Evolutionary conservation across 192 early-diverging fungal genomes (phyloP).

Genomic region (Linnemannia elongata): DNA sequence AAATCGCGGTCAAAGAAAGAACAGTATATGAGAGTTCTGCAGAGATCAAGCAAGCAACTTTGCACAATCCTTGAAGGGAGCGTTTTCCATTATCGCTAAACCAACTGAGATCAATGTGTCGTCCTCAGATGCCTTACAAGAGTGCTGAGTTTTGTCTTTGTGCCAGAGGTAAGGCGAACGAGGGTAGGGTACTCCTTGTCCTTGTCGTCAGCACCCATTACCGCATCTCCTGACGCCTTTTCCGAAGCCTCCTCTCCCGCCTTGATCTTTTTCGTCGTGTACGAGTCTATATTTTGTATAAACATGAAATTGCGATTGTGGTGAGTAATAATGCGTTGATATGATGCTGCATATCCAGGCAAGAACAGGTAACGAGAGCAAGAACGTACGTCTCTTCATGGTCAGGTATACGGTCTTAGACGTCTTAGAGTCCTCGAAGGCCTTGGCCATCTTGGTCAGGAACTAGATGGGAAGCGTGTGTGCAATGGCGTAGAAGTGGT

Average conservation of each 20-base stretch:
- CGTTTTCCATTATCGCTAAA: too few relatives aligned
- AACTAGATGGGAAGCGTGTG: conserved; percentile 17
- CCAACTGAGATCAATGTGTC: too few relatives aligned
- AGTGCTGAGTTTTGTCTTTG: conserved; percentile 41
- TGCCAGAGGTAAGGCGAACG: conserved; percentile 37
- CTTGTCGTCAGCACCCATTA: conserved; percentile 30
- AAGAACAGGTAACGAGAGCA: background rate
- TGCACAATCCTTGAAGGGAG: too few relatives aligned
- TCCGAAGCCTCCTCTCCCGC: conserved; percentile 28
- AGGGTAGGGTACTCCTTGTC: conserved; percentile 51
- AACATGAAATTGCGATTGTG: background rate
- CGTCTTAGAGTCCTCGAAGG: conserved; percentile 52
- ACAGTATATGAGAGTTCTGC: background rate
- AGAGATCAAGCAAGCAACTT: background rate
- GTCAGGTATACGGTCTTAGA: conserved; percentile 46
- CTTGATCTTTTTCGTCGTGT: conserved; percentile 48
- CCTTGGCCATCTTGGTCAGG: conserved; percentile 50
- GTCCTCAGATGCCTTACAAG: conserved; percentile 18
- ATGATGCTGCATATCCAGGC: too few relatives aligned
- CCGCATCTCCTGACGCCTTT: conserved; percentile 30
- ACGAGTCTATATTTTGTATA: conserved; percentile 8
- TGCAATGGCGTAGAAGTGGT: background rate
- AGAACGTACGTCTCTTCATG: conserved; percentile 48
- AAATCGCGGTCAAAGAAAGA: background rate
- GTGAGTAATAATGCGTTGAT: background rate